A percentile compares a stretch with the other conserved stretches of the same genome.
phyloP scores from a whole-genome alignment of 164 flowering plant species.

The Cinnamomum chago region DNA sequence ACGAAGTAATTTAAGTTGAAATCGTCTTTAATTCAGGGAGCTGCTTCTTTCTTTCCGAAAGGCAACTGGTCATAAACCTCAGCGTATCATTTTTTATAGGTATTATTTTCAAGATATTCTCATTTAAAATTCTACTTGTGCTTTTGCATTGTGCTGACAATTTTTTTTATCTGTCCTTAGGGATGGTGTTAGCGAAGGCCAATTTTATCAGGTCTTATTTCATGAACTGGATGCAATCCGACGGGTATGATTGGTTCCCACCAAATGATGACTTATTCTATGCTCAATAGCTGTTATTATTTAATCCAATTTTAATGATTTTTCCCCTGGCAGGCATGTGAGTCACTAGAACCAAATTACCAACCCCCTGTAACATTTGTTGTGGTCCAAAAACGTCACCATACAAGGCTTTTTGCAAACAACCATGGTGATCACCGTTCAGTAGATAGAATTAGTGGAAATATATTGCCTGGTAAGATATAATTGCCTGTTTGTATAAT shows the following conservation, averaged over 20 bases:
- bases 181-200: slow-evolving; percentile 58
- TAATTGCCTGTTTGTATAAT: too few relatives aligned
- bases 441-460: slow-evolving; percentile 46
- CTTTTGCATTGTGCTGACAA: not conserved
- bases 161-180: slow-evolving; percentile 24
- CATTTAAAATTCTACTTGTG: not conserved
- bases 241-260: slow-evolving; percentile 19
- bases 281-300: too few relatives aligned
- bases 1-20: too few relatives aligned
- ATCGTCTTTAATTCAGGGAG: slow-evolving; percentile 46
- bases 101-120: slow-evolving; percentile 3
- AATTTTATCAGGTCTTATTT: slow-evolving; percentile 31
- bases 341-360: slow-evolving; percentile 15
- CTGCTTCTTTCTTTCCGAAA: slow-evolving; percentile 76
- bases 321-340: slow-evolving; percentile 18
- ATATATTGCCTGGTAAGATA: slow-evolving; percentile 44
- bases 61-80: slow-evolving; percentile 90
- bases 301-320: too few relatives aligned
- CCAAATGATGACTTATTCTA: too few relatives aligned
- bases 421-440: slow-evolving; percentile 16
- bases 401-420: slow-evolving; percentile 14
- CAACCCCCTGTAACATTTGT: slow-evolving; percentile 22
- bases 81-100: slow-evolving; percentile 90
- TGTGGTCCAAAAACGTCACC: slow-evolving; percentile 22
- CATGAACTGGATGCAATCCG: slow-evolving; percentile 40